These are phyloP conservation scores for Leccinum ochraceum DNA, from an alignment of 768 basidiomycete species.

Conservation along the genomic window DNA sequence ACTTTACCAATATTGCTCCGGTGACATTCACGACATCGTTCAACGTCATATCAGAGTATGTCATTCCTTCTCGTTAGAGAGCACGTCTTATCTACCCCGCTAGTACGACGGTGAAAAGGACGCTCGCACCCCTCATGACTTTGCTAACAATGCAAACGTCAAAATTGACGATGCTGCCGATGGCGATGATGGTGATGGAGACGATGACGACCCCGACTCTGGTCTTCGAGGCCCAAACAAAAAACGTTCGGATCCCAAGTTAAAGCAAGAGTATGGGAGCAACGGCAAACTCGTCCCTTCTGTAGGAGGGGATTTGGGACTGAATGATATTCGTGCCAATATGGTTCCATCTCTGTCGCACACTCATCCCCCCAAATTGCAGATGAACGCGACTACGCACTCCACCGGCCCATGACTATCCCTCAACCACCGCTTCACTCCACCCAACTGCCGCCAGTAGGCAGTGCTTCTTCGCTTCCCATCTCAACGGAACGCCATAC, in stretches of 20 bases:
- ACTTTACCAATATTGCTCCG: slow-evolving; percentile 80
- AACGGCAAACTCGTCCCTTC: slow-evolving; percentile 22
- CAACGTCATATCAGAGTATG: slow-evolving; percentile 61
- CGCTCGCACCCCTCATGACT: slow-evolving; percentile 49
- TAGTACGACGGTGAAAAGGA: slow-evolving; percentile 57
- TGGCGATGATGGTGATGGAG: slow-evolving; percentile 40
- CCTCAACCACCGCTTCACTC: slow-evolving; percentile 35
- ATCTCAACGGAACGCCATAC: slow-evolving; percentile 36
- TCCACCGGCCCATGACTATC: slow-evolving; percentile 34
- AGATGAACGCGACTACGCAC: slow-evolving; percentile 31
- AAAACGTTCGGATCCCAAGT: slow-evolving; percentile 28
- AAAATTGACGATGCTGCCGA: slow-evolving; percentile 40
- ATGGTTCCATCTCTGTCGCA: background rate
- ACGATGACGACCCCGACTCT: slow-evolving; percentile 34
- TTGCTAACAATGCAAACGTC: slow-evolving; percentile 38
- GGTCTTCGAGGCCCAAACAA: slow-evolving; percentile 19
- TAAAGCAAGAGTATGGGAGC: slow-evolving; percentile 31
- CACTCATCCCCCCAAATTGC: slow-evolving; percentile 7
- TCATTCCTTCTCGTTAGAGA: slow-evolving; percentile 9
- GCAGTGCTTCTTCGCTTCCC: slow-evolving; percentile 31
- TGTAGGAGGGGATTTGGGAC: slow-evolving; percentile 18
- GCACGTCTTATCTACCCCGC: slow-evolving; percentile 1
- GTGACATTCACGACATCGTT: slow-evolving; percentile 68
- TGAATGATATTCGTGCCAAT: slow-evolving; percentile 28
- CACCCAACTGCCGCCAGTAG: slow-evolving; percentile 23